Base-by-base conservation (phyloP, 306 rosid species). In the Quercus gilva region DNA sequence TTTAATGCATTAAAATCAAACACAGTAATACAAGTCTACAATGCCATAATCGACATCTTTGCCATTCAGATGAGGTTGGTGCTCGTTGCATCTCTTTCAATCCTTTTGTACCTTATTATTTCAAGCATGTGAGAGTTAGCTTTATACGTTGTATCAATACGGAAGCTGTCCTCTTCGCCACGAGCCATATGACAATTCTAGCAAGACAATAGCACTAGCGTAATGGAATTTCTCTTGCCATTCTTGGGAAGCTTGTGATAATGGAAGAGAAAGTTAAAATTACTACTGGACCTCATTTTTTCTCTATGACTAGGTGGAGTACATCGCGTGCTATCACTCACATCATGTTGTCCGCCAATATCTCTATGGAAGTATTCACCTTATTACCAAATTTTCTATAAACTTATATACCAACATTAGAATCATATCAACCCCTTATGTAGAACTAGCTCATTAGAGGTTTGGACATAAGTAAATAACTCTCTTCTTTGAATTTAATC, bases 331-430 rank as follows among this genome's bases (percentile, higher is more conserved):
- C 83, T 57, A 43, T 71, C 80, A 69, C 80, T 75, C 80, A 79
- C 64, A 75, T 74, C 53, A 75, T 79, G 78, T 33, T 79, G 86
- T 77, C 85, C 80, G 64, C 88, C 88, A 85, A 77, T 77, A 78
- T 56, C 85, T 81, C 49, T 18, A 55, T 83, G 73, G 77, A 74
- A 68, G 76, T 67, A 57, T 84, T 76, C 82, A 56, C 56, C 20
- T 31, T 79, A 52, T 31, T 79, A 52, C 51, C 15, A 49, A 29
- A 70, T 64, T 77, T 55, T 52, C 58, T 41, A 20, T 20, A 12
- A 18, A 23, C 33, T 51, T 18, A 35, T 12, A 43, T 26, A 55
- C 21, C 4, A 52, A 19, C 28, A 52, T 23, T 17, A 43, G 5
- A 55, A 68, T 29, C 74, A 53, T 67, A 21, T 64, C 53, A 7